Evolutionary conservation across 2,329 filamentous ascomycete genomes (phyloP).

Genomic region (Dactylonectria macrodidyma): DNA sequence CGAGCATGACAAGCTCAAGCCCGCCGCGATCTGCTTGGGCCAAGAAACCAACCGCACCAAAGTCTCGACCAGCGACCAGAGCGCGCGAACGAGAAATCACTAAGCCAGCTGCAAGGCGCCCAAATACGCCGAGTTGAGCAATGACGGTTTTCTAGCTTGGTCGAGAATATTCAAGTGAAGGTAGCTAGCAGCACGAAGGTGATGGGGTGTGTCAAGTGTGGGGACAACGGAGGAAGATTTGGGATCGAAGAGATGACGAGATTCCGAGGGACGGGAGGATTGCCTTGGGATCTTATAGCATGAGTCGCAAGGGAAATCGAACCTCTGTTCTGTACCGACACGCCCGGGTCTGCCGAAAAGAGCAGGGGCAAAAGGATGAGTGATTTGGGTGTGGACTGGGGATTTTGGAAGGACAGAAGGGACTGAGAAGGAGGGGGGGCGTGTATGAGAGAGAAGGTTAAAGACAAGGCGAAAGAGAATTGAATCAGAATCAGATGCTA

Average conservation of each 20-base stretch:
- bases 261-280: slow-evolving; percentile 40
- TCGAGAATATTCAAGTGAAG: slow-evolving; percentile 41
- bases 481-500: slow-evolving; percentile 13
- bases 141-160: slow-evolving; percentile 43
- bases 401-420: slow-evolving; percentile 18
- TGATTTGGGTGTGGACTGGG: slow-evolving; percentile 41
- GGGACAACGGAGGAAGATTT: slow-evolving; percentile 40
- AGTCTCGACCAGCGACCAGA: slow-evolving; percentile 53
- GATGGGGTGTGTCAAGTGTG: slow-evolving; percentile 30
- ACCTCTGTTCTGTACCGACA: slow-evolving; percentile 33
- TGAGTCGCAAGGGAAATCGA: slow-evolving; percentile 39
- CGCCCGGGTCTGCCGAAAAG: slow-evolving; percentile 40
- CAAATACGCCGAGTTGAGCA: slow-evolving; percentile 45
- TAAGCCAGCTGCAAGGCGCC: slow-evolving; percentile 42
- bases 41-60: slow-evolving; percentile 58
- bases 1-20: slow-evolving; percentile 59
- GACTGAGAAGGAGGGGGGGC: slow-evolving; percentile 30
- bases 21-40: slow-evolving; percentile 56
- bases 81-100: slow-evolving; percentile 39
- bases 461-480: slow-evolving; percentile 31
- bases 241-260: slow-evolving; percentile 46
- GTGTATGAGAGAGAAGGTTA: slow-evolving; percentile 30
- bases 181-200: slow-evolving; percentile 35
- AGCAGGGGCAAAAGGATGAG: slow-evolving; percentile 43
- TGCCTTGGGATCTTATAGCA: slow-evolving; percentile 46